Base-by-base conservation (phyloP, 805 yeast species). In the Pichia cephalocereana region DNA sequence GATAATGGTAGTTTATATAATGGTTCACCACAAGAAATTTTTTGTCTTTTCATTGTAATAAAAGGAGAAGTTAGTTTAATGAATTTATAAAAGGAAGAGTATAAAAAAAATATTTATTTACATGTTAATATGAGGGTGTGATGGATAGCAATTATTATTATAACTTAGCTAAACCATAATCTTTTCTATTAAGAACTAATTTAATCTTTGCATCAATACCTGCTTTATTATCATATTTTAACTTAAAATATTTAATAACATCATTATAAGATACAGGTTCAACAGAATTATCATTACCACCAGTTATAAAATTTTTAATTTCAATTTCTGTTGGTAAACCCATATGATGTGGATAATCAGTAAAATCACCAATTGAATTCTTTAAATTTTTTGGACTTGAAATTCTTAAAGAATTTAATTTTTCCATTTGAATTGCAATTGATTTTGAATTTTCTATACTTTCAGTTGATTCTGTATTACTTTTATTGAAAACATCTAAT, bases 281-380 rank as follows among this genome's bases (percentile, higher is more conserved):
- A n/a, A 8, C 14, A 2, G 11, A 10, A 18, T 37, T 37, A 12
- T 34, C 93, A 30, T 78, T 77, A 47, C 88, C 78, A 63, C 76
- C 86, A 45, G 70, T 70, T 57, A 75, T 75, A 48, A 90, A 53
- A 27, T 39, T 39, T 19, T 75, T 76, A 49, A 91, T 72, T 51
- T 80, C 84, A 37, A 62, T 53, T 65, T 85, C 87, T 12, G 78
- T 70, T 45, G 98, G 98, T 55, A 93, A 72, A 31, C 95, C 96
- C 74, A 79, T 83, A 5, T 54, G 54, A 58, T 77, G 77, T 37
- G 89, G 88, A 54, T 78, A 78, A 19, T 62, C 53, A 39, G 60
- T 61, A 62, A 59, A 67, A 45, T 65, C 55, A 36, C 71, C 60
- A 43, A 71, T 69, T 17, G 39, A 37, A 43, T 73, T 62, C 40